Base-by-base conservation (phyloP, 805 yeast species). In the Wickerhamomyces sydowiorum region DNA sequence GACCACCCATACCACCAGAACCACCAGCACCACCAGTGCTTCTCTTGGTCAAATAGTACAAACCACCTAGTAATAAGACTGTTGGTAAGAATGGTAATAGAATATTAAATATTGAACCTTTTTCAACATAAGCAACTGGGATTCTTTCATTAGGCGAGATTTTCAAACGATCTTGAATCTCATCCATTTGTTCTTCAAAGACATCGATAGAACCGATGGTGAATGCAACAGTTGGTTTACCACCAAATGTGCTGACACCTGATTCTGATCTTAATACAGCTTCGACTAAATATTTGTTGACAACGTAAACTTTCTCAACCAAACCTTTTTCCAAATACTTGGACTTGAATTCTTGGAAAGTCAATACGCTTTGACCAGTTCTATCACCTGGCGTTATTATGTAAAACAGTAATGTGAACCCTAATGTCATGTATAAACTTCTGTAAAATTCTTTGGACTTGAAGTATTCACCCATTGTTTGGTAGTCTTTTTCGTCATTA, bases 311-410 rank as follows among this genome's bases (percentile, higher is more conserved):
- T 49, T 75, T 78, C 37, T 79, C 72, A 13, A 93, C 99, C 34
- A 78, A 71, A 5, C 89, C 89, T 53, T 80, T 85, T 47, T 83
- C 86, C 46, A 93, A 70, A 54, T 81, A 82, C 37, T 80, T 72
- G 5, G 81, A 69, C 33, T 87, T 75, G 67, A 93, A 91, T 57
- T 91, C 96, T 66, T 93, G 98, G 83, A 89, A 93, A 2, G 96
- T 80, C 37, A 77, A 54, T 9, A 59, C 58, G 24, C 59, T 52
- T 17, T 52, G 49, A 5, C 57, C 51, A 15, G 48, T 39, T 28
- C 48, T 44, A 19, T 59, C 61, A 5, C 52, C 49, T 12, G 62
- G 56, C 4, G 62, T 54, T 25, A 65, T 42, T n/a, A 67, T 39
- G 34, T 64, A 60, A 42, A 65, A 64, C n/a, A 69, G 38, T 2